These are phyloP conservation scores for Globisporangium recalcitrans DNA, from an alignment of 352 stramenopile genomes.

Conservation along the genomic window DNA sequence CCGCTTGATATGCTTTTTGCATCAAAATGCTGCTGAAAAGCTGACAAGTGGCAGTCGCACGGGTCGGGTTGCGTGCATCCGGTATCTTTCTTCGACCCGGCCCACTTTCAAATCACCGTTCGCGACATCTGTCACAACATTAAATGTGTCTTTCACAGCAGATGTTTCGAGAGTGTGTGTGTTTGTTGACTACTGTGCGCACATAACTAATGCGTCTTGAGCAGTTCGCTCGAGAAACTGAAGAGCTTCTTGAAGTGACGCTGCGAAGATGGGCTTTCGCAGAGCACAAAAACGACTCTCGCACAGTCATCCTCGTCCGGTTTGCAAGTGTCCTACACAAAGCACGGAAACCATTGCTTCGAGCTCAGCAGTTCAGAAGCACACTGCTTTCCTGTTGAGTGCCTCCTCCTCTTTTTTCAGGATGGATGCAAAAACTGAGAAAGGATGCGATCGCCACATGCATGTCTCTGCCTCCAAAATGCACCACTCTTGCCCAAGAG, in stretches of 20 bases:
- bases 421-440: no score
- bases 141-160: neutral
- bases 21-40: slow-evolving; percentile 3
- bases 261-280: neutral
- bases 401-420: no score
- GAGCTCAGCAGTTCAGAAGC: no score
- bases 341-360: no score
- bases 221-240: neutral
- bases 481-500: no score
- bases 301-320: no score
- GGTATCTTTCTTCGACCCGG: neutral
- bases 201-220: neutral
- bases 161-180: no score
- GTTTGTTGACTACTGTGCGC: neutral
- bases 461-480: no score
- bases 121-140: neutral
- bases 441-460: no score
- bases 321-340: no score
- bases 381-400: no score
- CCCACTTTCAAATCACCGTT: neutral
- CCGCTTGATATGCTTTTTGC: slow-evolving; percentile 7
- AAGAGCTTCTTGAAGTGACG: neutral
- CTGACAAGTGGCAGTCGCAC: slow-evolving; percentile 5
- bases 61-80: neutral
- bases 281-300: no score